Base-by-base conservation (phyloP, 257 asterid species). In the Paulownia fortunei region DNA sequence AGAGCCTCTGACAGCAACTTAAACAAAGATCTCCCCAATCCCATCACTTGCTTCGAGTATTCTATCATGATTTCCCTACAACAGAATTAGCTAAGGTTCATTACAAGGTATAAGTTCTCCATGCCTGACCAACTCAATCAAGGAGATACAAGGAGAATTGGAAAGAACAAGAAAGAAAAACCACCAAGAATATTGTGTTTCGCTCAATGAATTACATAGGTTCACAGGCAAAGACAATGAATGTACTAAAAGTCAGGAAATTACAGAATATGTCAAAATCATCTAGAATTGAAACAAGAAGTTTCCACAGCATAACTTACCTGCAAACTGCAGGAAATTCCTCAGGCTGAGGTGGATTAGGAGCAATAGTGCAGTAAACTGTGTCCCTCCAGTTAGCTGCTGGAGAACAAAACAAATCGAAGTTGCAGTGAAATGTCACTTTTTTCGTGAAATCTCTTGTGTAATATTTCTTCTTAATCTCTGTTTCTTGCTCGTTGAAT, bases 361-460 rank as follows among this genome's bases (percentile, higher is more conserved):
- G 89, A 69, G 77, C 83, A 77, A 82, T 10, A 1, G 2, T 3
- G 24, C 76, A 80, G 47, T 74, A 69, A 27, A 80, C 0, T 8
- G 88, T 5, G 73, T 86, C 89, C 30, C 89, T 84, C 90, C 90
- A 88, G 13, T 81, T 84, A 41, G 83, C 82, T 0, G 80, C 76
- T 1, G 83, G 70, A 6, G 88, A 21, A 24, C 41, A 59, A 60
- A 47, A 76, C 26, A 86, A 49, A 79, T 83, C 87, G 21, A 81
- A 81, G 16, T 86, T 46, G 13, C 70, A 7, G 8, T 37, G 59
- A 37, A 70, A 41, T 2, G 51, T 24, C 15, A 76, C 71, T 6
- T 23, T 83, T 54, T 73, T 76, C 3, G 32, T 47, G 1, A 0
- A 0, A 72, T 83, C 84, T 30, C 80, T 34, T 1, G 84, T 76